Percentiles rank a stretch among this genome's conserved stretches.
Conservation (phyloP, 495 filamentous ascomycete species). For the Haplographium delicatum region DNA sequence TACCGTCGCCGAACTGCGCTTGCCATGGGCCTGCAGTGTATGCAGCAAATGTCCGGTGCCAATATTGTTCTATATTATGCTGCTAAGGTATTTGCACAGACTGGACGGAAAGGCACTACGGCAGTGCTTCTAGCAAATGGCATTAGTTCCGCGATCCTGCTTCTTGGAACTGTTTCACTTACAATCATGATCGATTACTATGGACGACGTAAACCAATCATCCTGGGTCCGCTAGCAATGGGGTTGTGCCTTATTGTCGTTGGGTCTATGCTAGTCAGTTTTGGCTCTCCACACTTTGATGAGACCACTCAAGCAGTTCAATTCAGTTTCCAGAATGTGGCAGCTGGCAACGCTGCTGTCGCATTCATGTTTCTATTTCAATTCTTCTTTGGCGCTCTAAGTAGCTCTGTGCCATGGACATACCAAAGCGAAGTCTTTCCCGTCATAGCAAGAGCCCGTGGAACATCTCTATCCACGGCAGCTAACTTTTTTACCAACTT, state of each 20-base stretch:
- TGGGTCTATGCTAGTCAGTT: not conserved
- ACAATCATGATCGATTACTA: not conserved
- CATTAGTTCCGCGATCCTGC: not conserved
- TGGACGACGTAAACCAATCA: not conserved
- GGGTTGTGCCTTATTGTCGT: not conserved
- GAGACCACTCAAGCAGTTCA: not conserved
- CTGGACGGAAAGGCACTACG: not conserved
- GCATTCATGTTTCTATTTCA: not conserved
- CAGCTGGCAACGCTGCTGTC: not conserved
- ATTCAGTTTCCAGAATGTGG: not conserved
- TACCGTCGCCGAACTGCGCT: slow-evolving; percentile 29
- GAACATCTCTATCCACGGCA: not conserved
- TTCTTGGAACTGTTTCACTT: not conserved
- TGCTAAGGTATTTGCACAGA: not conserved
- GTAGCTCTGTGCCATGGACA: not conserved
- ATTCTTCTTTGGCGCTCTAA: not conserved
- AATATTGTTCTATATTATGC: not conserved
- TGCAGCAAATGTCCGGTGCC: slow-evolving; percentile 28
- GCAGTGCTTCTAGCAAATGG: not conserved
- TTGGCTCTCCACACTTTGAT: not conserved
- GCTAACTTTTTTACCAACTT: not conserved
- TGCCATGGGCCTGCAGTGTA: slow-evolving; percentile 33
- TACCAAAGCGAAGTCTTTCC: not conserved
- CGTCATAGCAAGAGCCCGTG: not conserved
- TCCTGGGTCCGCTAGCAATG: not conserved